Percentiles rank a stretch among this genome's conserved stretches.
These are phyloP conservation scores for Coemansia sp. DNA, from an alignment of 192 early-diverging fungal genomes.

Conservation along the genomic window DNA sequence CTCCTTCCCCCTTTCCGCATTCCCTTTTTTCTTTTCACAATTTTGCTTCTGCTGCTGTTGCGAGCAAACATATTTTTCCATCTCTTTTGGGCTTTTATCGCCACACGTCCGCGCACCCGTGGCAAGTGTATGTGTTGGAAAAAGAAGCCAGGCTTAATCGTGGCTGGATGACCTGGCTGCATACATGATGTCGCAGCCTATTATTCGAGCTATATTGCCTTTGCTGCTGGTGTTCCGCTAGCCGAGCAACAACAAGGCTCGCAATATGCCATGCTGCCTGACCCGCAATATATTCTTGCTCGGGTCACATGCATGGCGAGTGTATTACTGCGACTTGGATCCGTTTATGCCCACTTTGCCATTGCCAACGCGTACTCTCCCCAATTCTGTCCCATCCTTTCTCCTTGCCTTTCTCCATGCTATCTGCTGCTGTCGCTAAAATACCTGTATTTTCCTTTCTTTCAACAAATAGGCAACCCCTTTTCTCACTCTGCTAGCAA, in stretches of 20 bases:
- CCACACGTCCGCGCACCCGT: neutral
- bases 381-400: neutral
- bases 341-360: neutral
- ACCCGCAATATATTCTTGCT: conserved; percentile 10
- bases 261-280: neutral
- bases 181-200: neutral
- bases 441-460: neutral
- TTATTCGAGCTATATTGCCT: conserved; percentile 4
- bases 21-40: neutral
- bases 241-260: neutral
- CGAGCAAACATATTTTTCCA: neutral
- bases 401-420: neutral
- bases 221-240: neutral
- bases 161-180: neutral
- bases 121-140: neutral
- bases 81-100: neutral
- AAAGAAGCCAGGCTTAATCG: neutral
- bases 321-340: conserved; percentile 4
- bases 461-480: conserved; percentile 7
- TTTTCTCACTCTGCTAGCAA: neutral
- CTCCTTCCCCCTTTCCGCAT: neutral
- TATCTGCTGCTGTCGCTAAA: neutral
- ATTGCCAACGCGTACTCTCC: neutral
- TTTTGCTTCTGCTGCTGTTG: neutral
- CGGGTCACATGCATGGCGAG: conserved; percentile 4